These are phyloP conservation scores for Claviceps digitariae DNA, from an alignment of 2,329 filamentous ascomycete species.

Conservation along the genomic window DNA sequence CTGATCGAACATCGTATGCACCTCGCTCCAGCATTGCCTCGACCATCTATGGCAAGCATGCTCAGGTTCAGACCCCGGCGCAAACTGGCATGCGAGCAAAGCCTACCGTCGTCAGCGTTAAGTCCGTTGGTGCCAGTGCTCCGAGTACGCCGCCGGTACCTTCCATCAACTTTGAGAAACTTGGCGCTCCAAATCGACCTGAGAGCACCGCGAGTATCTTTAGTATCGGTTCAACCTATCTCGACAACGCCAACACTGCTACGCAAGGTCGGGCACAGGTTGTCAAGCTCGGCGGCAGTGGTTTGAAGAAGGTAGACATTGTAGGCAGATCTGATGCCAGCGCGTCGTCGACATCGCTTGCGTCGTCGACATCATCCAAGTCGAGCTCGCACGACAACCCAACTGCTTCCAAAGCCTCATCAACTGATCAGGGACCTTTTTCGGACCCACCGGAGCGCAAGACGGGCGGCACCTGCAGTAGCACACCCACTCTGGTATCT, in stretches of 20 bases:
- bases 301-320: slow-evolving; percentile 31
- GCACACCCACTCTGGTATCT: slow-evolving; percentile 36
- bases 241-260: slow-evolving; percentile 51
- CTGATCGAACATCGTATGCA: slow-evolving; percentile 48
- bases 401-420: slow-evolving; percentile 35
- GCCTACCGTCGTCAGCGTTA: slow-evolving; percentile 87
- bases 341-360: slow-evolving; percentile 11
- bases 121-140: slow-evolving; percentile 46
- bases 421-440: slow-evolving; percentile 44
- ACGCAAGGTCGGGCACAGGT: slow-evolving; percentile 45
- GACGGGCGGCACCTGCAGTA: slow-evolving; percentile 20
- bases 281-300: slow-evolving; percentile 42
- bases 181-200: slow-evolving; percentile 29
- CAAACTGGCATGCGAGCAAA: slow-evolving; percentile 80
- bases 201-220: slow-evolving; percentile 46
- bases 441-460: slow-evolving; percentile 34
- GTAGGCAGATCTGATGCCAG: slow-evolving; percentile 24
- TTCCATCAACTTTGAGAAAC: slow-evolving; percentile 51
- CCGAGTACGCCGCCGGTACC: slow-evolving; percentile 57
- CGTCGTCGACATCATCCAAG: slow-evolving; percentile 6
- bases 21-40: slow-evolving; percentile 69
- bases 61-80: slow-evolving; percentile 67
- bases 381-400: slow-evolving; percentile 29
- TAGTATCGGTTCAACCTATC: slow-evolving; percentile 54
- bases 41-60: slow-evolving; percentile 87